Evolutionary conservation across 495 filamentous ascomycete genomes (phyloP).

Genomic region (Aspergillus avenaceus): DNA sequence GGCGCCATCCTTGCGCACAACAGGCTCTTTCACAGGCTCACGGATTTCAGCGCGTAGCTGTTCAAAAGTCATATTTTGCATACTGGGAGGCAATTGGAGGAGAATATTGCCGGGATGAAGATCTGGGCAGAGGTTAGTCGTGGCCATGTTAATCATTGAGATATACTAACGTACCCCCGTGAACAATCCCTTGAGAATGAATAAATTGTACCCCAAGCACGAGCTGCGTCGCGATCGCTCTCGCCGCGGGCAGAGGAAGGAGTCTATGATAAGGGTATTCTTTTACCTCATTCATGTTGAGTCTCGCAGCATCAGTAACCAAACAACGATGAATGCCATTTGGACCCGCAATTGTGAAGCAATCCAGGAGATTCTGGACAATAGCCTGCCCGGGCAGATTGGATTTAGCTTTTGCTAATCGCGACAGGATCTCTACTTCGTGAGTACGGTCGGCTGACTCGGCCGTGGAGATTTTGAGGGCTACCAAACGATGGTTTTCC

Average conservation of each 20-base stretch:
- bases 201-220: conserved; percentile 27
- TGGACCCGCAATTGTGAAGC: conserved; percentile 34
- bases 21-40: conserved; percentile 17
- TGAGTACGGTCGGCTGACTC: conserved; percentile 21
- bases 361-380: conserved; percentile 31
- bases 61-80: conserved; percentile 19
- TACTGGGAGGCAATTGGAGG: conserved; percentile 11
- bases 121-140: conserved; percentile 11
- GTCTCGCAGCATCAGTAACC: conserved; percentile 27
- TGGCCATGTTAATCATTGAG: too few relatives aligned
- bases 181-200: conserved; percentile 27
- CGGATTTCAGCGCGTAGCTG: conserved; percentile 23
- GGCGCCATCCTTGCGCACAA: conserved; percentile 21
- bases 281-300: conserved; percentile 25
- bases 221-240: conserved; percentile 35
- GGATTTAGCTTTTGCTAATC: conserved; percentile 7
- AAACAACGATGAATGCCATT: conserved; percentile 41
- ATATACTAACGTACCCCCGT: conserved; percentile 11
- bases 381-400: conserved; percentile 8
- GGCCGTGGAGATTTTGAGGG: conserved; percentile 30
- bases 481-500: conserved; percentile 23
- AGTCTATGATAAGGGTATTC: conserved; percentile 24
- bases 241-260: conserved; percentile 38
- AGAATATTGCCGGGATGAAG: conserved; percentile 30
- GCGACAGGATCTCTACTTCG: conserved; percentile 19